Percentiles rank a stretch among this genome's conserved stretches.
Evolutionary conservation across 176 grass and related monocot species (phyloP).

Genomic region (Typha latifolia): DNA sequence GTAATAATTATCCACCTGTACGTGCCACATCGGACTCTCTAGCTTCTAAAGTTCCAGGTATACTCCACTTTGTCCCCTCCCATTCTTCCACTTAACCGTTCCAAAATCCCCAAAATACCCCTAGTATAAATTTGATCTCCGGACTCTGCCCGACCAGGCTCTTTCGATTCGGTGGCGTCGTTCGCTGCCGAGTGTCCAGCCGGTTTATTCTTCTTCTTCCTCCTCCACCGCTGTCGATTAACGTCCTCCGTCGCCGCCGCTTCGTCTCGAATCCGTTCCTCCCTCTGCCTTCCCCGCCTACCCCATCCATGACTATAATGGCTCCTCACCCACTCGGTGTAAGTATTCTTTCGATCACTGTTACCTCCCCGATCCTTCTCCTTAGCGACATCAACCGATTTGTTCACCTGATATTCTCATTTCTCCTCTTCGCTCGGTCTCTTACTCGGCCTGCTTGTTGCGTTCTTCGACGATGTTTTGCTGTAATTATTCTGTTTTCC

Average conservation of each 20-base stretch:
- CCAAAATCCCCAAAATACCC: too few species aligned
- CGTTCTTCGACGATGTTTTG: not conserved
- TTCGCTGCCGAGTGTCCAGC: not conserved
- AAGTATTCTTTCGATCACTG: constrained; percentile 11
- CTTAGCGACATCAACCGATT: not conserved
- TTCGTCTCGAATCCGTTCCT: constrained; percentile 10
- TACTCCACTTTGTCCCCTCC: too few species aligned
- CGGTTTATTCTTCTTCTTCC: not conserved
- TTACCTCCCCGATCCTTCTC: constrained; percentile 1
- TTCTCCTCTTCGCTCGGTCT: not conserved
- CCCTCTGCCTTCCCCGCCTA: not conserved
- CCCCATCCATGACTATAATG: constrained; percentile 57
- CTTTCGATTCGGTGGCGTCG: not conserved
- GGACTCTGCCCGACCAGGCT: not conserved
- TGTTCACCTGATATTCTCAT: not conserved
- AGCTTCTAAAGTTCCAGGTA: too few species aligned
- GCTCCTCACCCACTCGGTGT: constrained; percentile 70
- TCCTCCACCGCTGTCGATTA: constrained; percentile 4
- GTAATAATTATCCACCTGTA: too few species aligned
- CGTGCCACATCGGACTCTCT: too few species aligned
- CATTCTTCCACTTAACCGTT: too few species aligned
- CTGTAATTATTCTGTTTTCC: not conserved
- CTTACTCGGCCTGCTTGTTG: not conserved
- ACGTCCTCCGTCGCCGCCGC: not conserved
- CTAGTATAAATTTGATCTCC: too few species aligned